Percentiles rank a stretch among this genome's conserved stretches.
Evolutionary conservation across 257 asterid genomes (phyloP).

Genomic region (Solanum clarkiae): DNA sequence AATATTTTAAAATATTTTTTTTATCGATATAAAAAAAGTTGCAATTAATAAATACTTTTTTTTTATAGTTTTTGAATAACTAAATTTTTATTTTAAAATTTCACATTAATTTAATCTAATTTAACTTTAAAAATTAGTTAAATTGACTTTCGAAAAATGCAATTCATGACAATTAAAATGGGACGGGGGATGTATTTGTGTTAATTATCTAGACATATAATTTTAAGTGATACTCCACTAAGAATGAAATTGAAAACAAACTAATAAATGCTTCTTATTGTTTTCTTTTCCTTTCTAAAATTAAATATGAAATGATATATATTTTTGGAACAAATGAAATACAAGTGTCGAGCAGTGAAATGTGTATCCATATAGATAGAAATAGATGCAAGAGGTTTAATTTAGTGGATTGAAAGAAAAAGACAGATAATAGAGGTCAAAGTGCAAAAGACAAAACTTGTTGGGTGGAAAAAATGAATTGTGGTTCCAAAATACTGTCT

Average conservation of each 20-base stretch:
- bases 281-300: background rate
- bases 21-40: too few relatives aligned
- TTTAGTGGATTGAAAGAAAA: background rate
- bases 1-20: too few relatives aligned
- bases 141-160: too few relatives aligned
- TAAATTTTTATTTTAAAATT: too few relatives aligned
- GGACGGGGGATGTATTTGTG: too few relatives aligned
- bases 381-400: background rate
- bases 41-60: too few relatives aligned
- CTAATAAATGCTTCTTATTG: background rate
- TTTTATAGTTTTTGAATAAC: too few relatives aligned
- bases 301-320: background rate
- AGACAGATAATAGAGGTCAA: conserved; percentile 6
- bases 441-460: background rate
- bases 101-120: too few relatives aligned
- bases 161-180: too few relatives aligned
- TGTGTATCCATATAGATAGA: background rate
- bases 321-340: background rate
- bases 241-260: background rate
- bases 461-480: background rate
- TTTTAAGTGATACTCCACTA: background rate
- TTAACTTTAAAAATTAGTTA: too few relatives aligned
- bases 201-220: background rate
- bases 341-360: background rate
- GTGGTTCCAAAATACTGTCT: conserved; percentile 6